Base-by-base conservation (phyloP, 768 basidiomycete species). In the Mycena metata region DNA sequence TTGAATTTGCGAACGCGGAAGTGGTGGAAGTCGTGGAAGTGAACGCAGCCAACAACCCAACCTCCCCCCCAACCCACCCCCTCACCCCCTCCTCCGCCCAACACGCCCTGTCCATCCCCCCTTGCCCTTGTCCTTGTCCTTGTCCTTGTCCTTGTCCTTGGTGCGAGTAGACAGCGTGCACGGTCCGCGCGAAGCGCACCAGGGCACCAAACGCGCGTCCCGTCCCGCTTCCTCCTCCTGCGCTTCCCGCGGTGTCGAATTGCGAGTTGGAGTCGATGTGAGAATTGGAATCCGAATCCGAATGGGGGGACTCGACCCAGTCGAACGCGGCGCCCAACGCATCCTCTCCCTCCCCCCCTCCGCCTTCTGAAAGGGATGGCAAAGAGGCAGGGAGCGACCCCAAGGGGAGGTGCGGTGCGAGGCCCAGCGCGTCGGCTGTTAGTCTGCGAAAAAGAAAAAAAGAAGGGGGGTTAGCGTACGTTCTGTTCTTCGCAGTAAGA, bases 391-490 rank as follows among this genome's bases (percentile, higher is more conserved):
- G 42, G 41, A 26, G 42, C 2, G 39, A 51, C 19, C 56, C 56
- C 19, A 60, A 49, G 17, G 63, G 21, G 23, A 71, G 26, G 9
- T 51, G 55, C 47, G 58, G 30, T 43, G 63, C 33, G n/a, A 72
- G 23, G 24, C 68, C 67, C 2, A 71, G 56, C 42, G 83, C 84
- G 74, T 94, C 93, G 7, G 93, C 88, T 21, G 89, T 82, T 75
- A 92, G 91, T 67, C 93, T 94, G 73, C 36, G 59, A n/a, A n/a
- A n/a, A n/a, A n/a, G n/a, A n/a, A n/a, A n/a, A n/a, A 39, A 42
- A 39, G 59, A n/a, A 47, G 5, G 36, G 3, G 19, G 4, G 26
- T 46, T 26, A 60, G 43, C 58, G 10, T n/a, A 6, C 24, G 36
- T 36, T 30, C 26, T 26, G 4, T 51, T 30, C 23, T 17, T 50